Evolutionary conservation across 768 basidiomycete species (phyloP), one percentile per base, ranked within the genome.

Genomic region (Boletus tomentosulus): DNA sequence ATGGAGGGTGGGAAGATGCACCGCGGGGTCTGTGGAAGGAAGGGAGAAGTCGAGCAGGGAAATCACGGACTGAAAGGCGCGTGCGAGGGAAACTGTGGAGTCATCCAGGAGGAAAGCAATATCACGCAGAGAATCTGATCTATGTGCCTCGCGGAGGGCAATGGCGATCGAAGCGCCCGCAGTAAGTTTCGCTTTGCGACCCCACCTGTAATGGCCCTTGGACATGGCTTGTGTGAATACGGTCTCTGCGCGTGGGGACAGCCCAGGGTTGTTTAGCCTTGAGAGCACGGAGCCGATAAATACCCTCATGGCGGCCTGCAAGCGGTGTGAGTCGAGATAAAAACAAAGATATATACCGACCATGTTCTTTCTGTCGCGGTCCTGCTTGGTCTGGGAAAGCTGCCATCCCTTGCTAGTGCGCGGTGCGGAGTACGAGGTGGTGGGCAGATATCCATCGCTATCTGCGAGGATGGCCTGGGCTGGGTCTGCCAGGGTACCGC

Each of bases 101-200:
- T 83, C 80, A 46, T 81, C 77, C 30, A 89, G 74, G 25, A 88
- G 70, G 59, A 79, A 82, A 4, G 89, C 84, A 56, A 93, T 82
- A 57, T 89, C 82, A 49, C 75, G 76, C 45, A 91, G 73, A 12
- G 80, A 80, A 64, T 87, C 85, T 28, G 86, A 82, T 53, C 80
- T 84, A 61, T 76, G 82, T 53, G 78, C 76, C 72, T 91, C 86
- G 47, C 89, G 84, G 41, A 91, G 73, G 6, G 87, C 83, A 51
- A 91, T 77, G 25, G 83, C 78, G 27, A 91, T 72, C 44, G 84
- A 81, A 3, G 85, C 87, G 12, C 82, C 91, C 0, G 86, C 85
- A 12, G 81, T 76, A 42, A 82, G 72, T 67, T 80, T 89, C 22
- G 89, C 84, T 57, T 78, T 84, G 48, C 81, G 77, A 35, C 91